Base-by-base conservation (phyloP, 768 basidiomycete genomes). In the Podaxis rugospora region DNA sequence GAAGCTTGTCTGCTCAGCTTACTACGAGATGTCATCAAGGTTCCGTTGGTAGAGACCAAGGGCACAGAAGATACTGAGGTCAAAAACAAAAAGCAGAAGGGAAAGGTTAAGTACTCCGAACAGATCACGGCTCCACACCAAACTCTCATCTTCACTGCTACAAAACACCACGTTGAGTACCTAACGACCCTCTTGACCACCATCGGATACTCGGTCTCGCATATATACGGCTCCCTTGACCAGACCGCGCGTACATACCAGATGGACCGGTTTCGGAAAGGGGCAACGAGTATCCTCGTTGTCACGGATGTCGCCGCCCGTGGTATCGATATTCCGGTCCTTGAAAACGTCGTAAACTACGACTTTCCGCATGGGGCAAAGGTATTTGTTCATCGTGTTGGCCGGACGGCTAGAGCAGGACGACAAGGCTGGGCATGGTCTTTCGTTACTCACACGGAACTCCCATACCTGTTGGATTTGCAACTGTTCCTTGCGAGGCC, bases 91-190 rank as follows among this genome's bases (percentile, higher is more conserved):
- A 77, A 78, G 50, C 72, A 71, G 57, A 80, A 78, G 67, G 76
- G 74, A 21, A 85, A 87, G 70, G 71, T 70, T 57, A 90, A 86
- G 68, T 78, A 71, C 54, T 75, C 76, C 55, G 77, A 77, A 47
- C 82, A 80, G 63, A 69, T 75, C 42, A 84, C 84, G 5, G 86
- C 86, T 2, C 86, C 92, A 23, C 89, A 95, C 71, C 97, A 99
- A 73, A 95, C 95, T 0, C 85, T 99, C 52, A 83, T 99, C 6
- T 99, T 99, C 68, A 88, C 89, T 2, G 93, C 96, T 5, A 99
- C 97, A 18, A 98, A 99, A 72, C 97, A 99, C 69, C 97, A 99
- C 66, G 95, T 99, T 68, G 97, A 98, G 73, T 99, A 97, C 71
- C 81, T 98, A 49, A 81, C 85, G 1, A 83, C 82, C 46, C 78